These are phyloP conservation scores for Chytriomyces sp. DNA, from an alignment of 192 early-diverging fungal species.

Conservation along the genomic window DNA sequence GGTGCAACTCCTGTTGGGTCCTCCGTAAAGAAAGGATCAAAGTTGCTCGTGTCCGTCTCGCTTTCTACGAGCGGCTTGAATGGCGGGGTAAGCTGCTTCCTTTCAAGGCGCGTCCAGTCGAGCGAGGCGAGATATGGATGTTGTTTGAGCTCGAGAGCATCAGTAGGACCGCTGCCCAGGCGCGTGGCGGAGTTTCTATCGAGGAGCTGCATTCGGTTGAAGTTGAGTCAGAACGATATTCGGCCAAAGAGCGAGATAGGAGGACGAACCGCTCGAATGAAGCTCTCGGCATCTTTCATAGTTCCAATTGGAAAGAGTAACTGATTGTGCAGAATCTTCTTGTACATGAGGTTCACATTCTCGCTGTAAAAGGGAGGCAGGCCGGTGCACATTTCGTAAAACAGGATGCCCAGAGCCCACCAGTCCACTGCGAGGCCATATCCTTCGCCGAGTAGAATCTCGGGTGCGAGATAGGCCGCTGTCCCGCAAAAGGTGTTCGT, in stretches of 20 bases:
- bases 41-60: conserved; percentile 55
- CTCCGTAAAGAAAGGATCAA: conserved; percentile 56
- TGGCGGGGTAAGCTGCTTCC: conserved; percentile 65
- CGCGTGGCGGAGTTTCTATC: conserved; percentile 63
- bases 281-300: conserved; percentile 39
- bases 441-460: conserved; percentile 71
- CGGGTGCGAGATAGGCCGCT: conserved; percentile 75
- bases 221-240: neutral
- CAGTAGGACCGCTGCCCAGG: conserved; percentile 61
- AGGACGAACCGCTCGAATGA: conserved; percentile 49
- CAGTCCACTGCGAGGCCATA: conserved; percentile 78
- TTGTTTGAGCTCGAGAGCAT: conserved; percentile 60
- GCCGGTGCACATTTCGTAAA: conserved; percentile 73
- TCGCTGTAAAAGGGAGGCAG: conserved; percentile 62
- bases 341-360: conserved; percentile 62
- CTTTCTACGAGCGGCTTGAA: conserved; percentile 65
- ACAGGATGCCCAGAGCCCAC: conserved; percentile 80
- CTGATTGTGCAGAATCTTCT: conserved; percentile 59
- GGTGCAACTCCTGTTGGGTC: conserved; percentile 41
- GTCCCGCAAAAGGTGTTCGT: conserved; percentile 59
- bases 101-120: conserved; percentile 67
- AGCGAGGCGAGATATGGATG: conserved; percentile 66
- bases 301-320: conserved; percentile 54
- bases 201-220: conserved; percentile 47
- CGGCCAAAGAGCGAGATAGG: neutral